These are phyloP conservation scores for Naganishia randhawae DNA, from an alignment of 768 basidiomycete genomes.

Conservation along the genomic window DNA sequence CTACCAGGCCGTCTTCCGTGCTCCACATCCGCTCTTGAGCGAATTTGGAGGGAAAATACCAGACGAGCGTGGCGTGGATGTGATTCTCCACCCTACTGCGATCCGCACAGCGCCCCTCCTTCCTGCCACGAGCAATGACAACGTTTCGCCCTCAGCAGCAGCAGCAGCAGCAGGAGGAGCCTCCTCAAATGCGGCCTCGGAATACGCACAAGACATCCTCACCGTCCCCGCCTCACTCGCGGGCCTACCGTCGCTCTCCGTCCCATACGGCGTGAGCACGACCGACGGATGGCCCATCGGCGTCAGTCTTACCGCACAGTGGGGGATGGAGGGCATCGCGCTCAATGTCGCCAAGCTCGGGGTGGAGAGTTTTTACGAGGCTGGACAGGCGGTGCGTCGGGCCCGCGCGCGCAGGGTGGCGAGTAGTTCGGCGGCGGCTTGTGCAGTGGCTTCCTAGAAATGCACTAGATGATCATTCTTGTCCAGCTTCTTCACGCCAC, in stretches of 20 bases:
- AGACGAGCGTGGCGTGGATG: slow-evolving; percentile 58
- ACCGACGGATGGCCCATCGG: slow-evolving; percentile 75
- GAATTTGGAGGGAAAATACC: neutral
- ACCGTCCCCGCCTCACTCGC: slow-evolving; percentile 89
- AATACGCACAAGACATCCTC: slow-evolving; percentile 85
- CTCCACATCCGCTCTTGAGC: slow-evolving; percentile 55
- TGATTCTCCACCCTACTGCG: slow-evolving; percentile 80
- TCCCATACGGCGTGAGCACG: slow-evolving; percentile 58
- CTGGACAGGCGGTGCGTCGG: neutral
- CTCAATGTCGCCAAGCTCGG: slow-evolving; percentile 33
- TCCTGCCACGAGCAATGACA: slow-evolving; percentile 27
- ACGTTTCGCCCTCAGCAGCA: neutral
- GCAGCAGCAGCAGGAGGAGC: neutral
- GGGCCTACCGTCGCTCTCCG: slow-evolving; percentile 74
- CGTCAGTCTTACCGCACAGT: slow-evolving; percentile 76
- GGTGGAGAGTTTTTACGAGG: slow-evolving; percentile 9
- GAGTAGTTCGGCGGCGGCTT: too few relatives aligned
- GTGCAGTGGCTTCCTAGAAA: too few relatives aligned
- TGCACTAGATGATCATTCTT: too few relatives aligned
- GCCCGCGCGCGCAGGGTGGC: too few relatives aligned
- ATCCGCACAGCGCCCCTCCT: slow-evolving; percentile 77
- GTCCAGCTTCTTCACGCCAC: too few relatives aligned
- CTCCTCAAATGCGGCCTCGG: slow-evolving; percentile 52
- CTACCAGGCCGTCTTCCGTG: slow-evolving; percentile 66
- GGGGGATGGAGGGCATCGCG: slow-evolving; percentile 59